Conservation (phyloP, 768 basidiomycete genomes). For the Boletus bicolor region DNA sequence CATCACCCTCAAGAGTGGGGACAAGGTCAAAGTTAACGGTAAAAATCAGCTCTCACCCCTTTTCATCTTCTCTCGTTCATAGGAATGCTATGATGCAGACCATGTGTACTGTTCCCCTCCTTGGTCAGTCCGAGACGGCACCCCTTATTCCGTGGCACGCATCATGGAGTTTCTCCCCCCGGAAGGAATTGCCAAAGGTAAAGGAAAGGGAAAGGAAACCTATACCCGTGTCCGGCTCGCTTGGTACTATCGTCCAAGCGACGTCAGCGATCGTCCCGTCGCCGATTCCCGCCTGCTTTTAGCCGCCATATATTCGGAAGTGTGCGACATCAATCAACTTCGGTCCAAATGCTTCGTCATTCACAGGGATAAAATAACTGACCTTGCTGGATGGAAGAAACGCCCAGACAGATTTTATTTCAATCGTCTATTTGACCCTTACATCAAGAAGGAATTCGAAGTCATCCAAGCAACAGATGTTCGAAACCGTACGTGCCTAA, state of each 20-base stretch:
- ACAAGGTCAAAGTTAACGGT: constrained; percentile 86
- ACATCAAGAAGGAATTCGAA: constrained; percentile 97
- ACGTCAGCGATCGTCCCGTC: constrained; percentile 89
- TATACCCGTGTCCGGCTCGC: constrained; percentile 86
- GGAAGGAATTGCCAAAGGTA: constrained; percentile 63
- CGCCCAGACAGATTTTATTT: constrained; percentile 96
- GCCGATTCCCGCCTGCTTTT: constrained; percentile 89
- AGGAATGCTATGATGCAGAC: constrained; percentile 54
- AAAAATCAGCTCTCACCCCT: constrained; percentile 30
- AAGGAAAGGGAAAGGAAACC: constrained; percentile 62
- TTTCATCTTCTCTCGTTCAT: constrained; percentile 16
- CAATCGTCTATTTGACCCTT: constrained; percentile 92
- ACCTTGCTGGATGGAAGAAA: constrained; percentile 92
- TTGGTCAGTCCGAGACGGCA: constrained; percentile 89
- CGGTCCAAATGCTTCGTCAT: constrained; percentile 91
- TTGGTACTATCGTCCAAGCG: constrained; percentile 96
- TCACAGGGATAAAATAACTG: constrained; percentile 93
- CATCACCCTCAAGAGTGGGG: constrained; percentile 74
- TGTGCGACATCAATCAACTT: constrained; percentile 92
- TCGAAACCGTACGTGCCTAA: constrained; percentile 69
- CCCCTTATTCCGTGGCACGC: constrained; percentile 92
- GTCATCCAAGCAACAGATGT: constrained; percentile 85
- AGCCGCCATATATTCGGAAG: constrained; percentile 94
- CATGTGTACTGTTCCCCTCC: constrained; percentile 96
- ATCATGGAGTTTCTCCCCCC: constrained; percentile 96